Conservation (phyloP, 192 early-diverging fungal species). For the Piromyces sp. region DNA sequence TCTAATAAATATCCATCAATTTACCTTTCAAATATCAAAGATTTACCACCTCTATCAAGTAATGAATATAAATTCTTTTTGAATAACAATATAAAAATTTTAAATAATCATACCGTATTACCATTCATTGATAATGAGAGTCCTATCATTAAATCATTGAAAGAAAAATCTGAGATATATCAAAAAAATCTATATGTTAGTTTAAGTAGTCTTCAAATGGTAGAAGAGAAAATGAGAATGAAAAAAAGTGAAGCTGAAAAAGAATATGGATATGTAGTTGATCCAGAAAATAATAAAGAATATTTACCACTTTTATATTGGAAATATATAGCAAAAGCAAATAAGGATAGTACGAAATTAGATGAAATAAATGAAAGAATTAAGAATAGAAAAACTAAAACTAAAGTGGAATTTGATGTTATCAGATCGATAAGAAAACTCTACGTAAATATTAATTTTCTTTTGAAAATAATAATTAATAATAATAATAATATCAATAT, state of each 20-base stretch:
- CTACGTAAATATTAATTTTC: background rate
- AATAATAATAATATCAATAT: background rate
- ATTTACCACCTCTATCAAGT: constrained; percentile 13
- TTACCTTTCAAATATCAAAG: constrained; percentile 15
- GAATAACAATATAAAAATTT: background rate
- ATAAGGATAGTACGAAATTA: background rate
- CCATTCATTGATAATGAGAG: background rate
- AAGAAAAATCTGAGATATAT: background rate
- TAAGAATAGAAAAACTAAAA: background rate
- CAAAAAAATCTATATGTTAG: background rate
- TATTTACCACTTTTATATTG: background rate
- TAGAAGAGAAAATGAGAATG: background rate
- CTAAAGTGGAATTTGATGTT: background rate
- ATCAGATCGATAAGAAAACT: background rate
- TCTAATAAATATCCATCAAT: constrained; percentile 42
- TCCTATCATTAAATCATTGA: background rate
- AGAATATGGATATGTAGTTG: background rate
- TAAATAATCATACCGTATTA: background rate
- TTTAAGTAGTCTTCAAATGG: background rate
- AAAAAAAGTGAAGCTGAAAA: background rate
- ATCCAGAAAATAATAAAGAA: background rate
- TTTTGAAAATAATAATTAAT: too few species aligned
- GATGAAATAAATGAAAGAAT: background rate
- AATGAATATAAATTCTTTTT: background rate
- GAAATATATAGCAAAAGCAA: background rate